Evolutionary conservation across 164 flowering plant genomes (phyloP), one percentile per base, ranked within the genome.

Genomic region (Chimonanthus praecox): DNA sequence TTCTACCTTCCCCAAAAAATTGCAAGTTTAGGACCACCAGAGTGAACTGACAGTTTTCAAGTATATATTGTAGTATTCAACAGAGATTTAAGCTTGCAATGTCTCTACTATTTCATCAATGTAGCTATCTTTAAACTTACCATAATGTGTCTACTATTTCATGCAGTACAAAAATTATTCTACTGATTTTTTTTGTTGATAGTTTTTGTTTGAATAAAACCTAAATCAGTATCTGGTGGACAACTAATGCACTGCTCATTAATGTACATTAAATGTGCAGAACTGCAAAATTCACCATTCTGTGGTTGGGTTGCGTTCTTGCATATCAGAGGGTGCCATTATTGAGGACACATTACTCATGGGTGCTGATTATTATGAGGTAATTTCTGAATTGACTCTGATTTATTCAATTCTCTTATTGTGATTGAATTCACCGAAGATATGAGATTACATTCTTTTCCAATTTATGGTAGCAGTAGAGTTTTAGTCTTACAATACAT

Each of bases 361-460:
- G 97, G 99, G 99, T 69, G 99, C 99, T 64, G 99, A 94, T 81
- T 92, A 91, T 69, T 94, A 92, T 75, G 97, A 94, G 97, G 99
- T 85, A 80, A 72, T 8, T 72, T 20, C 33, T 33, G 33, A 33
- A 1, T 33, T 33, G 33, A 33, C 33, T 33, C 33, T 33, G 33
- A 33, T 33, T 33, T 33, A 54, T 54, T 10, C 16, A 13, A 13
- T 10, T 54, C 66, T 20, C 18, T 10, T 11, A 21, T 7, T 1
- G 43, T 20, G 10, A 21, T 63, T 63, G 66, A 63, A 63, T 21
- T 45, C 3, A 6, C 18, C 0, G 4, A 15, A 66, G 48, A 5
- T 6, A 33, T 3, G 1, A 16, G 65, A 62, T 11, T 47, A 3
- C 44, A 65, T 65, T 44, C 16, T n/a, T 33, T 44, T 4, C 49